Conservation (phyloP, 345 rosid genomes). For the Lepidium sativum region DNA sequence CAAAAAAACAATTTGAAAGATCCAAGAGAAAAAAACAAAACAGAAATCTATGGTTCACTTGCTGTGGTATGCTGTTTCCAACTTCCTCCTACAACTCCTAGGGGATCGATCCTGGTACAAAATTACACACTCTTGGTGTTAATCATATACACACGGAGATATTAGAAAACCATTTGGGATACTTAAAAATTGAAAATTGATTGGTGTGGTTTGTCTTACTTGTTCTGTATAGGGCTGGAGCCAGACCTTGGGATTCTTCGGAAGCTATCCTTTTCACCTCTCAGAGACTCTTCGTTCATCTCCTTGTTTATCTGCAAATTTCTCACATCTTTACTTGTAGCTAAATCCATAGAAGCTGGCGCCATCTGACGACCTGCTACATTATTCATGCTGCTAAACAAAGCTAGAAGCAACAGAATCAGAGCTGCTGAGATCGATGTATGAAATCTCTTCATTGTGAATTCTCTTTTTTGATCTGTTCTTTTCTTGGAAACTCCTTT, state of each 20-base stretch:
- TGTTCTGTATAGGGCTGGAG: constrained; percentile 72
- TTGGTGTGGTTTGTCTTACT: constrained; percentile 27
- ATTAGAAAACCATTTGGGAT: neutral
- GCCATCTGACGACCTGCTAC: constrained; percentile 37
- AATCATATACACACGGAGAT: neutral
- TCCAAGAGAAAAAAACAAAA: neutral
- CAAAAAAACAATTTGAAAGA: neutral
- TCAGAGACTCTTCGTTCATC: constrained; percentile 18
- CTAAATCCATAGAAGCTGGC: constrained; percentile 19
- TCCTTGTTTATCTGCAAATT: constrained; percentile 31
- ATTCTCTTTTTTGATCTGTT: constrained; percentile 13
- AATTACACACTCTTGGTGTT: constrained; percentile 9
- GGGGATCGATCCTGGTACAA: constrained; percentile 32
- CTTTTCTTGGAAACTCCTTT: neutral
- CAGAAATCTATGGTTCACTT: neutral
- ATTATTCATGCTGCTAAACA: constrained; percentile 21
- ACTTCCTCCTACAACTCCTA: constrained; percentile 12
- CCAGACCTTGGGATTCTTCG: constrained; percentile 58
- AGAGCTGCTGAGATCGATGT: constrained; percentile 32
- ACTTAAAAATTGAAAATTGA: constrained; percentile 5
- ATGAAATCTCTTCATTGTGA: constrained; percentile 41
- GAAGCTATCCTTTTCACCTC: constrained; percentile 48
- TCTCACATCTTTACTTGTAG: constrained; percentile 22
- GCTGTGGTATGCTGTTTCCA: constrained; percentile 20
- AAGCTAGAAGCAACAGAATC: constrained; percentile 34